Evolutionary conservation across 495 filamentous ascomycete genomes (phyloP).

Genomic region (Lepraria neglecta): DNA sequence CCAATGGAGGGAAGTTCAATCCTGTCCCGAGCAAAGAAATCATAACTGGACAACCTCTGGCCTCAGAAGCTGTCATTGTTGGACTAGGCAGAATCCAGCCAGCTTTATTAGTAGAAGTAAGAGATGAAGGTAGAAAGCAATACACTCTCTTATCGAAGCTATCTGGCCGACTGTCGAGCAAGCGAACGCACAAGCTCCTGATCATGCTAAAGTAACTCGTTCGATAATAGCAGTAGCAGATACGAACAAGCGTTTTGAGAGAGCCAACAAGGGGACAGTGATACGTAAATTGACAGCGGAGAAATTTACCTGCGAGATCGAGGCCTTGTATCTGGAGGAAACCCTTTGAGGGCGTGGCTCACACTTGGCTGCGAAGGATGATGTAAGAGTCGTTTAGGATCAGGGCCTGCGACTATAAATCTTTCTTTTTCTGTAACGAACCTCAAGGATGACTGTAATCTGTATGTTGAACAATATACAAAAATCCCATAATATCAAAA

Average conservation of each 20-base stretch:
- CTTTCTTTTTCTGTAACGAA: slow-evolving; percentile 1
- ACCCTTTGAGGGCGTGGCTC: slow-evolving; percentile 15
- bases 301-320: slow-evolving; percentile 16
- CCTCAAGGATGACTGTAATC: slow-evolving; percentile 11
- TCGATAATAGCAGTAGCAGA: slow-evolving; percentile 17
- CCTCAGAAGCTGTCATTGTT: slow-evolving; percentile 21
- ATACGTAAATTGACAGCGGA: slow-evolving; percentile 39
- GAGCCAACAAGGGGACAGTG: slow-evolving; percentile 51
- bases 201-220: slow-evolving; percentile 26
- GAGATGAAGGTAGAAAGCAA: not conserved
- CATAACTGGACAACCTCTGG: slow-evolving; percentile 8
- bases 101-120: slow-evolving; percentile 29
- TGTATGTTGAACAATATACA: slow-evolving; percentile 23
- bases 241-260: slow-evolving; percentile 38
- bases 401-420: slow-evolving; percentile 4
- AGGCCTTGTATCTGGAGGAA: slow-evolving; percentile 31
- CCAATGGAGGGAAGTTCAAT: slow-evolving; percentile 59
- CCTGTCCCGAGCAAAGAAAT: slow-evolving; percentile 48
- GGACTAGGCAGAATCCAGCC: slow-evolving; percentile 25
- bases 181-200: slow-evolving; percentile 26
- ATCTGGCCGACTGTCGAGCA: slow-evolving; percentile 29
- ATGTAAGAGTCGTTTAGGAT: slow-evolving; percentile 12
- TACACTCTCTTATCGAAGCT: slow-evolving; percentile 25
- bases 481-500: slow-evolving; percentile 20
- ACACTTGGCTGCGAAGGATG: not conserved